Evolutionary conservation across 176 grass and related monocot species (phyloP).

Genomic region (Leersia perrieri): DNA sequence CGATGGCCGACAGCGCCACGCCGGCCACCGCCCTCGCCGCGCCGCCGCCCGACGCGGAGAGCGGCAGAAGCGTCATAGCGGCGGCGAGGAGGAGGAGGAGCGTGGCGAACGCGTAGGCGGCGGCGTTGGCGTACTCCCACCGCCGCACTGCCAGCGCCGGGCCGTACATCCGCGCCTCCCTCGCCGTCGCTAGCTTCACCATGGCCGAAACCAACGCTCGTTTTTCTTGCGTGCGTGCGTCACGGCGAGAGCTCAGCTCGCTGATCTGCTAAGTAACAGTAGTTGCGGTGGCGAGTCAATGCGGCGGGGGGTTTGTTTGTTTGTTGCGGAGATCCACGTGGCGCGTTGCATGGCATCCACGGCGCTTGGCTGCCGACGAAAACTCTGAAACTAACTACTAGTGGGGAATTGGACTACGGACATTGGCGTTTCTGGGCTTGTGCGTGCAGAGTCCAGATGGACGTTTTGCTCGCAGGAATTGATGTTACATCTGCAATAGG

Average conservation of each 20-base stretch:
- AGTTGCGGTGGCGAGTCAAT: constrained; percentile 18
- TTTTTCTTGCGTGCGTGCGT: neutral
- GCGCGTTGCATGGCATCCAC: constrained; percentile 49
- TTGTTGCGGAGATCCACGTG: constrained; percentile 44
- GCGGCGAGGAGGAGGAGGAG: constrained; percentile 66
- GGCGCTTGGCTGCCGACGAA: neutral
- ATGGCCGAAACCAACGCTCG: constrained; percentile 28
- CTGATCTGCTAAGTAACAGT: neutral
- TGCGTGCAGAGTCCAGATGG: neutral
- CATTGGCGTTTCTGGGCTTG: neutral
- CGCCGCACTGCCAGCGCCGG: constrained; percentile 40
- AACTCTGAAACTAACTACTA: neutral
- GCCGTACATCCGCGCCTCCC: constrained; percentile 72
- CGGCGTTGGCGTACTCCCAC: constrained; percentile 87
- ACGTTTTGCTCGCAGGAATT: neutral
- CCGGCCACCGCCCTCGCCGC: constrained; percentile 26
- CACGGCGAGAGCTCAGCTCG: neutral
- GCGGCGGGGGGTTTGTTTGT: constrained; percentile 23
- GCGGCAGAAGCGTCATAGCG: constrained; percentile 30
- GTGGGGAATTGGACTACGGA: neutral
- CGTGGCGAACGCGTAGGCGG: constrained; percentile 49
- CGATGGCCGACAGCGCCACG: constrained; percentile 37
- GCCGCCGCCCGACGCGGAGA: constrained; percentile 10
- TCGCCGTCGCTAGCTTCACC: constrained; percentile 82
- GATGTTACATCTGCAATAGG: neutral